phyloP scores from a whole-genome alignment of 164 flowering plant species.

The Brasenia schreberi region DNA sequence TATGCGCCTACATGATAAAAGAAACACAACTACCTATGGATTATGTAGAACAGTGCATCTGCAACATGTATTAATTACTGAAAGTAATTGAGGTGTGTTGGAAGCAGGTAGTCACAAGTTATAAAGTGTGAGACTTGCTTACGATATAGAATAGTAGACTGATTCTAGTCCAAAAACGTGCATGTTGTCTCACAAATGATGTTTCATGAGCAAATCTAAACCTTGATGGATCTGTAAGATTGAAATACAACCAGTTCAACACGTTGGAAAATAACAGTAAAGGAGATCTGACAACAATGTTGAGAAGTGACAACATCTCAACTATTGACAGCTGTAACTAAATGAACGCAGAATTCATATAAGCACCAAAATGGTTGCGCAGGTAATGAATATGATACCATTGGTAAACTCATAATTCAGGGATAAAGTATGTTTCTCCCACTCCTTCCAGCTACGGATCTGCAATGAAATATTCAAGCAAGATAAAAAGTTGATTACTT shows the following conservation, averaged over 20 bases:
- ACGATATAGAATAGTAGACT: slow-evolving; percentile 67
- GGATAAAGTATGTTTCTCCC: slow-evolving; percentile 74
- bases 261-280: background rate
- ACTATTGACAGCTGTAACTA: background rate
- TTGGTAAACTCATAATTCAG: slow-evolving; percentile 57
- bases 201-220: slow-evolving; percentile 95
- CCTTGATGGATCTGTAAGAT: slow-evolving; percentile 73
- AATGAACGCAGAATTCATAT: background rate
- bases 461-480: slow-evolving; percentile 11
- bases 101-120: background rate
- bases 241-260: slow-evolving; percentile 4
- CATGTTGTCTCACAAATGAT: slow-evolving; percentile 85
- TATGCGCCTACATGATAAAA: background rate
- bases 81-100: background rate
- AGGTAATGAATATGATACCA: slow-evolving; percentile 27
- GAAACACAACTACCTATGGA: background rate
- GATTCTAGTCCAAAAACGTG: slow-evolving; percentile 58
- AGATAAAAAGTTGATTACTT: no score
- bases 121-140: slow-evolving; percentile 16
- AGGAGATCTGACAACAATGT: background rate
- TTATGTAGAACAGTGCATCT: no score
- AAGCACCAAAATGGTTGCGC: no score
- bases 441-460: slow-evolving; percentile 90
- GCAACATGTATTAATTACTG: background rate
- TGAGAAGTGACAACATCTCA: background rate